Percentiles rank a stretch among this genome's conserved stretches.
Evolutionary conservation across 371 early-diverging fungal species (phyloP).

Genomic region (Mucor ambiguus): DNA sequence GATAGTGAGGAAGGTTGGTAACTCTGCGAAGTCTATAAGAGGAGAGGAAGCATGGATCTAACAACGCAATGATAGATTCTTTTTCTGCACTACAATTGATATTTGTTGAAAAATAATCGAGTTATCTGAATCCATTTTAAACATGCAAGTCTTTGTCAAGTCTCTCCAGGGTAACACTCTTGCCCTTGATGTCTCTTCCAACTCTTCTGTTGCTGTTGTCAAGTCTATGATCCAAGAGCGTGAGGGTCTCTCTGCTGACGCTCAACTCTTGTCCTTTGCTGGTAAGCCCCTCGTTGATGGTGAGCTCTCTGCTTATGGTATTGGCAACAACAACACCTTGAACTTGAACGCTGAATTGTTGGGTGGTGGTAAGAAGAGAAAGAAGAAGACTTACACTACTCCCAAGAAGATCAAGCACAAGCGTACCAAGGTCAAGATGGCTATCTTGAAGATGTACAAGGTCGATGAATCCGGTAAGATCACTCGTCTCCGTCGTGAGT

Average conservation of each 20-base stretch:
- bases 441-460: constrained; percentile 97
- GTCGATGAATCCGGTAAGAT: constrained; percentile 95
- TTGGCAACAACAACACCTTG: constrained; percentile 88
- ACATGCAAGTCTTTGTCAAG: constrained; percentile 90
- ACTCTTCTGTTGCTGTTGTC: constrained; percentile 80
- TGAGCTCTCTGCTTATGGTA: constrained; percentile 77
- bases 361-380: constrained; percentile 97
- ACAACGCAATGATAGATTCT: constrained; percentile 21
- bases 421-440: constrained; percentile 96
- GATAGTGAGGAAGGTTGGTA: constrained; percentile 42
- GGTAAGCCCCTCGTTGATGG: constrained; percentile 90
- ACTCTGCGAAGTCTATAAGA: neutral
- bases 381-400: constrained; percentile 98
- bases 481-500: constrained; percentile 95
- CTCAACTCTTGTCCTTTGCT: constrained; percentile 92
- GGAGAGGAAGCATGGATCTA: neutral
- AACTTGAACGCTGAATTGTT: constrained; percentile 70
- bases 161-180: constrained; percentile 86
- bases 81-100: constrained; percentile 29
- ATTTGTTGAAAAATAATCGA: constrained; percentile 40
- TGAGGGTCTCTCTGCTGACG: constrained; percentile 91
- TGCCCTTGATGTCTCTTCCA: constrained; percentile 77
- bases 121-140: constrained; percentile 37
- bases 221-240: constrained; percentile 90
- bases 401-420: constrained; percentile 99